These are phyloP conservation scores for Salisapilia sapeloensis DNA, from an alignment of 352 stramenopile genomes.

Conservation along the genomic window DNA sequence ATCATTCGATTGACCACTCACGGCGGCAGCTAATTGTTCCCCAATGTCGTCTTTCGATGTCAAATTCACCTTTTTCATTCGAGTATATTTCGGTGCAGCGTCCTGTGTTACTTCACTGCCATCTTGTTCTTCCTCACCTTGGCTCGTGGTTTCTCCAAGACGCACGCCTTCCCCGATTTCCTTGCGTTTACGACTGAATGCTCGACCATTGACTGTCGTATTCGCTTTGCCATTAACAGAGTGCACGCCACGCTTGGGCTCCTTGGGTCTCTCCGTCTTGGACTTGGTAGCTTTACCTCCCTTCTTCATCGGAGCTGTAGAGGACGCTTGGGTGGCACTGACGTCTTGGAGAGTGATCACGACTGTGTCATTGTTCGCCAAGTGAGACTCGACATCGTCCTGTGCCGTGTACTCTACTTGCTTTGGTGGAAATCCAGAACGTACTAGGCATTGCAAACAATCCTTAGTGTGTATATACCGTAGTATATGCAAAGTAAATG, in stretches of 20 bases:
- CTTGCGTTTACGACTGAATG: slow-evolving; percentile 17
- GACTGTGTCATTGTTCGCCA: slow-evolving; percentile 57
- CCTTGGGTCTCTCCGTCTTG: slow-evolving; percentile 3
- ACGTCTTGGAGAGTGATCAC: slow-evolving; percentile 13
- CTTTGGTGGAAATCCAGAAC: slow-evolving; percentile 44
- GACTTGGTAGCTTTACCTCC: slow-evolving; percentile 1
- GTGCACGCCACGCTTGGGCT: slow-evolving; percentile 19
- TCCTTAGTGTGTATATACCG: too few relatives aligned
- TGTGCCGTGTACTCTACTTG: slow-evolving; percentile 13
- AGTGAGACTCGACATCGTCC: slow-evolving; percentile 21
- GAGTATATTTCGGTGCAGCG: slow-evolving; percentile 23
- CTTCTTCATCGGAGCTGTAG: slow-evolving; percentile 2
- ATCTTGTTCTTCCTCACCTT: slow-evolving; percentile 5
- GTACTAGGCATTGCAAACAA: slow-evolving; percentile 31
- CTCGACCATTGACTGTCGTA: slow-evolving; percentile 3
- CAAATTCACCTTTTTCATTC: slow-evolving; percentile 30
- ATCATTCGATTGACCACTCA: slow-evolving; percentile 31
- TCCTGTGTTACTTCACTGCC: background rate
- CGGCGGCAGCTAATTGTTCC: slow-evolving; percentile 37
- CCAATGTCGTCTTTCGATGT: slow-evolving; percentile 67
- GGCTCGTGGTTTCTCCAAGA: slow-evolving; percentile 27
- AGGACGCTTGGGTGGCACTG: slow-evolving; percentile 5
- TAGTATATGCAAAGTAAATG: too few relatives aligned
- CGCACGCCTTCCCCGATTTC: slow-evolving; percentile 22
- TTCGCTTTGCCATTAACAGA: slow-evolving; percentile 12